A percentile compares a stretch with the other conserved stretches of the same genome.
Conservation (phyloP, 2,329 filamentous ascomycete genomes). For the Tolypocladium cylindrosporum region DNA sequence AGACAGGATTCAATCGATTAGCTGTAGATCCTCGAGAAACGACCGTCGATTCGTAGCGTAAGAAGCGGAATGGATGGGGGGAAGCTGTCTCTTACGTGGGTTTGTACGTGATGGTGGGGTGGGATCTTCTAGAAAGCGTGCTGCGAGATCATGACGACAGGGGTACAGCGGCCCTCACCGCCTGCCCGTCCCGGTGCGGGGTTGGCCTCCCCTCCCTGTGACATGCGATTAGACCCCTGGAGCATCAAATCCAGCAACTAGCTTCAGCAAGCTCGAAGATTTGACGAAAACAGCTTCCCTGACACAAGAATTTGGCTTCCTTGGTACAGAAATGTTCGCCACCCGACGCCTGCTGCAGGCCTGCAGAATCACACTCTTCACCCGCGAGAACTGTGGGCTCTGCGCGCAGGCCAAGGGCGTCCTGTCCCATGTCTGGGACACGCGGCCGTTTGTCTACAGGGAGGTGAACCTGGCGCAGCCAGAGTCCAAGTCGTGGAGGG, state of each 20-base stretch:
- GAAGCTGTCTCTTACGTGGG: conserved; percentile 1
- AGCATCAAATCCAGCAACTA: neutral
- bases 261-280: neutral
- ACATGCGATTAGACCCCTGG: neutral
- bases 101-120: conserved; percentile 15
- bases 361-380: conserved; percentile 66
- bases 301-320: too few species aligned
- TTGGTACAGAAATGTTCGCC: conserved; percentile 33
- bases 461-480: conserved; percentile 63
- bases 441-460: conserved; percentile 54
- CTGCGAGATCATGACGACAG: conserved; percentile 13
- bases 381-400: conserved; percentile 59
- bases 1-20: neutral
- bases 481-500: conserved; percentile 54
- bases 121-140: conserved; percentile 30
- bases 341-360: conserved; percentile 40
- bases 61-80: neutral
- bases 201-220: conserved; percentile 1
- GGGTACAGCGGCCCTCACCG: conserved; percentile 18
- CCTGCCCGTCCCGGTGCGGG: conserved; percentile 24
- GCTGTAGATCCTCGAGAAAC: neutral
- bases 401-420: conserved; percentile 60
- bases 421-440: conserved; percentile 57
- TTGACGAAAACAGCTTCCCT: neutral
- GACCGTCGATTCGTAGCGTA: neutral